Conservation (phyloP, 768 basidiomycete genomes). For the Porphyrellus cyaneotinctus region DNA sequence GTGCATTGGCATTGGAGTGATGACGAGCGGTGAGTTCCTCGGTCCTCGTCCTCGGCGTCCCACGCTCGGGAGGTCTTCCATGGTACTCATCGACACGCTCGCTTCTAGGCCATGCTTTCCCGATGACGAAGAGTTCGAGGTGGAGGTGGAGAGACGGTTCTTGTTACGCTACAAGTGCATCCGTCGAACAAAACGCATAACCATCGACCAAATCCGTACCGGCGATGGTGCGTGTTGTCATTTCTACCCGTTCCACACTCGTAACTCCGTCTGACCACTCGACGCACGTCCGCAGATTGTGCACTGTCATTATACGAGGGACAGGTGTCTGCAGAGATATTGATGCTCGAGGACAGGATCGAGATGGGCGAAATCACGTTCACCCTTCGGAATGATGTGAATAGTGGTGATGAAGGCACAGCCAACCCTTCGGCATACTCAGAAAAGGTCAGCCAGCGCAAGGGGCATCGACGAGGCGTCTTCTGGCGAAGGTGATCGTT, state of each 20-base stretch:
- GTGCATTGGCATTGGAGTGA: conserved; percentile 17
- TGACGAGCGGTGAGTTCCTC: conserved; percentile 11
- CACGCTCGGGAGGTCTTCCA: neutral
- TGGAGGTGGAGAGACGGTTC: conserved; percentile 19
- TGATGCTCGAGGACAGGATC: conserved; percentile 12
- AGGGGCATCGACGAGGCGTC: neutral
- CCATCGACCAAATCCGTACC: conserved; percentile 24
- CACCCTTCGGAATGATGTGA: conserved; percentile 3
- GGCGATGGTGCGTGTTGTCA: conserved; percentile 12
- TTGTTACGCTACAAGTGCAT: conserved; percentile 23
- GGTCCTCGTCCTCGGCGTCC: neutral
- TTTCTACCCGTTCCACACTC: neutral
- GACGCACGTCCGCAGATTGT: conserved; percentile 11
- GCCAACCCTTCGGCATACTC: neutral
- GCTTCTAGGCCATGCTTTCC: conserved; percentile 11
- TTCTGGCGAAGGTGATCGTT: neutral
- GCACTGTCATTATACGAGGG: conserved; percentile 22
- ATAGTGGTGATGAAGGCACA: neutral
- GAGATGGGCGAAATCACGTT: conserved; percentile 24
- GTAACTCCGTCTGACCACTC: neutral
- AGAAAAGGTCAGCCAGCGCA: neutral
- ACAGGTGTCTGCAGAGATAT: conserved; percentile 2
- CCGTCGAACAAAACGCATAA: conserved; percentile 20
- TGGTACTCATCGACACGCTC: neutral
- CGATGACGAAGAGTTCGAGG: conserved; percentile 18